These are phyloP conservation scores for Claviceps pazoutovae DNA, from an alignment of 2,329 filamentous ascomycete species.

Conservation along the genomic window DNA sequence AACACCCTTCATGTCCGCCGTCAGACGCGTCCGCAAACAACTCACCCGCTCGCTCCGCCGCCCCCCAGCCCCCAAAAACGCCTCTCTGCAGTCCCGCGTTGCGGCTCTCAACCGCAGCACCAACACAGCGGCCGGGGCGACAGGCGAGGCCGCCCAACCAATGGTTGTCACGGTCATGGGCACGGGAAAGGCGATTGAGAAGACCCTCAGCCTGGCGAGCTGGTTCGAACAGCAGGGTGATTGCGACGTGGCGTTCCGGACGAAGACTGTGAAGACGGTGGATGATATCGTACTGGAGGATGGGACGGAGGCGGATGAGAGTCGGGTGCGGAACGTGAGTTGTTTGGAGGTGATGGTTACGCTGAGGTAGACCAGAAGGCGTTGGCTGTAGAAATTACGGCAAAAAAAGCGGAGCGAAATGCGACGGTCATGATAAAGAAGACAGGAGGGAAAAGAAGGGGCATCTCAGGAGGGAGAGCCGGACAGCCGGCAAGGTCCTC, in stretches of 20 bases:
- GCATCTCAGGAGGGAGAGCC: too few species aligned
- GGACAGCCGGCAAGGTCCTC: too few species aligned
- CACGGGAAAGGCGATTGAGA: conserved; percentile 52
- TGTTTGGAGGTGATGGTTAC: conserved; percentile 35
- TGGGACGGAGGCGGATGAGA: conserved; percentile 24
- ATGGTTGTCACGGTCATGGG: conserved; percentile 43
- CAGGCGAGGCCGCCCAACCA: neutral
- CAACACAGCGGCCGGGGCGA: conserved; percentile 10
- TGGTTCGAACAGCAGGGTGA: conserved; percentile 51
- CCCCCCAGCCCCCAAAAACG: conserved; percentile 32
- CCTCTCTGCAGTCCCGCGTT: conserved; percentile 32
- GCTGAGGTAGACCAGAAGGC: conserved; percentile 23
- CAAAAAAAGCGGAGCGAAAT: neutral
- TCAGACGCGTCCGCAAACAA: conserved; percentile 50
- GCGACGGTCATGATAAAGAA: too few species aligned
- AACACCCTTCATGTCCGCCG: conserved; percentile 53
- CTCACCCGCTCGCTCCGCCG: conserved; percentile 38
- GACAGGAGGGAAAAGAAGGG: too few species aligned
- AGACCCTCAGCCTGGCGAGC: conserved; percentile 45
- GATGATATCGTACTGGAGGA: conserved; percentile 46
- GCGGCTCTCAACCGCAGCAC: conserved; percentile 24
- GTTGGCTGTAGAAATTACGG: too few species aligned
- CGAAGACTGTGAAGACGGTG: conserved; percentile 48
- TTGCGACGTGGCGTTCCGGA: conserved; percentile 44
- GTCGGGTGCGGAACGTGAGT: conserved; percentile 34